phyloP scores from a whole-genome alignment of 2,329 filamentous ascomycete species.

The Fusarium sp. region DNA sequence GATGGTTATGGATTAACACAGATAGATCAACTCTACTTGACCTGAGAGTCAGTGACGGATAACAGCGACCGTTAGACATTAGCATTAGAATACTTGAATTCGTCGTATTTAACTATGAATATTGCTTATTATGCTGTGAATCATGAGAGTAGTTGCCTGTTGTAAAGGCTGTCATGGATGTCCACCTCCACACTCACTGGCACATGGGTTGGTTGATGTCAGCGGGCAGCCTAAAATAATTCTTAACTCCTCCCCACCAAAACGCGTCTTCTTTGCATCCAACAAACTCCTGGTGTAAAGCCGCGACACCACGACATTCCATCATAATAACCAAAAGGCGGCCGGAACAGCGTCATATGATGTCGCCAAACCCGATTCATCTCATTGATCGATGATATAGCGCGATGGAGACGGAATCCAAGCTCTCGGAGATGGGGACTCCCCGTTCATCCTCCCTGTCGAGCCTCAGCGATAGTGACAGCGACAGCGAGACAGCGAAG shows the following conservation, averaged over 20 bases:
- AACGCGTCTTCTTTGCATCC: constrained; percentile 37
- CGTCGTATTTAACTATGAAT: background rate
- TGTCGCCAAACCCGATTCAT: constrained; percentile 3
- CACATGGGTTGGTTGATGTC: constrained; percentile 34
- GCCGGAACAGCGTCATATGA: constrained; percentile 34
- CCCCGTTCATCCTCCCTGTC: constrained; percentile 45
- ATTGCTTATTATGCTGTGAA: background rate
- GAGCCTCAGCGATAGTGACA: constrained; percentile 44
- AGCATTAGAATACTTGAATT: background rate
- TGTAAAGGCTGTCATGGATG: background rate
- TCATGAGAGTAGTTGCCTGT: background rate
- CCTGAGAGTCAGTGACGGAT: background rate
- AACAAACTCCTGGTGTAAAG: constrained; percentile 18
- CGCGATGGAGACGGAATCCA: constrained; percentile 45
- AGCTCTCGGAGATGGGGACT: constrained; percentile 47
- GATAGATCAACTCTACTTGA: constrained; percentile 14
- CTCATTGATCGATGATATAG: constrained; percentile 19
- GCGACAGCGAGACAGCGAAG: constrained; percentile 44
- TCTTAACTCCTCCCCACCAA: constrained; percentile 30
- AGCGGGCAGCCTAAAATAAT: constrained; percentile 33
- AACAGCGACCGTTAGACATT: background rate
- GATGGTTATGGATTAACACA: background rate
- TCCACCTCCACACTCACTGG: background rate
- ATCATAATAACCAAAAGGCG: constrained; percentile 6
- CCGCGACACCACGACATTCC: constrained; percentile 11